phyloP scores from a whole-genome alignment of 2,329 filamentous ascomycete genomes.

The Penicillium sp. region DNA sequence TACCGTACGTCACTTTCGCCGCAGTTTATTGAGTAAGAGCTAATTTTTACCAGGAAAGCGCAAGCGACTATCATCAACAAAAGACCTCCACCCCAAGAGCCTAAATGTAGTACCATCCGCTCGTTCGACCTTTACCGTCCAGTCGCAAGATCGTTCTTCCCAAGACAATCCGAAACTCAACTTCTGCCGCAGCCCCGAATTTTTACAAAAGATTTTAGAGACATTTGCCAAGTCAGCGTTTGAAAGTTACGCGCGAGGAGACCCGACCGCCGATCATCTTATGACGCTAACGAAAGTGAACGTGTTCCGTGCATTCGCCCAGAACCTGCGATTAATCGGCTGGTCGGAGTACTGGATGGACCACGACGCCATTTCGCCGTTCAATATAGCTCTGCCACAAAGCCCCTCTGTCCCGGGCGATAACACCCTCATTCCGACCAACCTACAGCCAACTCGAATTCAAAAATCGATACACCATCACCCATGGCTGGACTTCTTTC shows the following conservation, averaged over 20 bases:
- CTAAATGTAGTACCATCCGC: slow-evolving; percentile 1
- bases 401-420: too few relatives aligned
- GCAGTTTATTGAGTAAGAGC: neutral
- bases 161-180: neutral
- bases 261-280: too few relatives aligned
- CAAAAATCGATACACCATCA: too few relatives aligned
- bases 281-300: too few relatives aligned
- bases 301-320: too few relatives aligned
- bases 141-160: neutral
- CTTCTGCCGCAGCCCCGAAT: neutral
- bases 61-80: slow-evolving; percentile 18
- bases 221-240: slow-evolving; percentile 25
- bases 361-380: too few relatives aligned
- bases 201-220: slow-evolving; percentile 10
- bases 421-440: too few relatives aligned
- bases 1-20: slow-evolving; percentile 20
- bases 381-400: too few relatives aligned
- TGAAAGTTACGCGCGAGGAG: slow-evolving; percentile 11
- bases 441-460: too few relatives aligned
- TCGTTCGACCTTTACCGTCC: slow-evolving; percentile 1
- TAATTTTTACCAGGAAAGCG: slow-evolving; percentile 19
- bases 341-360: too few relatives aligned
- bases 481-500: too few relatives aligned
- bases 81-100: neutral
- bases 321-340: too few relatives aligned